Evolutionary conservation across 108 stramenopile species (phyloP).

Genomic region (Cyclotella cryptica): DNA sequence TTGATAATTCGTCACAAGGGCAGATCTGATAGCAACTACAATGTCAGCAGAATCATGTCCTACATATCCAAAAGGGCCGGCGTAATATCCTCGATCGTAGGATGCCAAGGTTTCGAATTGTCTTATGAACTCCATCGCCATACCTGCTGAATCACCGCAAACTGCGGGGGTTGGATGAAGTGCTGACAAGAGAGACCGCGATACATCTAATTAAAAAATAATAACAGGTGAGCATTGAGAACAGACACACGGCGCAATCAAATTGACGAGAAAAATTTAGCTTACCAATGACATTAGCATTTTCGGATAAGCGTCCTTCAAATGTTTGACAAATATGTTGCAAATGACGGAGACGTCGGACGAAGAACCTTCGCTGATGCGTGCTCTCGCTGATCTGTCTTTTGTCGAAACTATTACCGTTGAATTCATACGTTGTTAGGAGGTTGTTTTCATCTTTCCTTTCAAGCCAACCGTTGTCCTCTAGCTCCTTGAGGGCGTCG

Average conservation of each 20-base stretch:
- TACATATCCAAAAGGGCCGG: conserved; percentile 87
- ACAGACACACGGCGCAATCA: background rate
- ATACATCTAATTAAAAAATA: conserved; percentile 26
- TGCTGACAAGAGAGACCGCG: conserved; percentile 55
- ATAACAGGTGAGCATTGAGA: background rate
- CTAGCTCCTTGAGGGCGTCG: conserved; percentile 58
- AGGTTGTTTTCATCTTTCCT: conserved; percentile 13
- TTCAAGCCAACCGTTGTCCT: conserved; percentile 57
- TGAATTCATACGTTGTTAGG: conserved; percentile 27
- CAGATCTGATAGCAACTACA: conserved; percentile 82
- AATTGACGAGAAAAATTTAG: no score
- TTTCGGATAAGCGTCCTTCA: conserved; percentile 55
- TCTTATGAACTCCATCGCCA: conserved; percentile 73
- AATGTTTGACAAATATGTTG: conserved; percentile 87
- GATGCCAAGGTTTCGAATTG: conserved; percentile 55
- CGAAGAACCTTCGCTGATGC: conserved; percentile 56
- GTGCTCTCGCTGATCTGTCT: conserved; percentile 9
- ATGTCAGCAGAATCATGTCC: conserved; percentile 73
- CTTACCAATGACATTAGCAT: conserved; percentile 46
- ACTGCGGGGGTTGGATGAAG: conserved; percentile 91
- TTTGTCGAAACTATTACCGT: conserved; percentile 16
- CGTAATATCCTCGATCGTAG: conserved; percentile 84
- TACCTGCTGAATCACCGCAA: conserved; percentile 63
- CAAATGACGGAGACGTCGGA: conserved; percentile 78
- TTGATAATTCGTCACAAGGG: conserved; percentile 48